A percentile compares a stretch with the other conserved stretches of the same genome.
phyloP scores from a whole-genome alignment of 108 stramenopile species.

The Nitzschia sp. region DNA sequence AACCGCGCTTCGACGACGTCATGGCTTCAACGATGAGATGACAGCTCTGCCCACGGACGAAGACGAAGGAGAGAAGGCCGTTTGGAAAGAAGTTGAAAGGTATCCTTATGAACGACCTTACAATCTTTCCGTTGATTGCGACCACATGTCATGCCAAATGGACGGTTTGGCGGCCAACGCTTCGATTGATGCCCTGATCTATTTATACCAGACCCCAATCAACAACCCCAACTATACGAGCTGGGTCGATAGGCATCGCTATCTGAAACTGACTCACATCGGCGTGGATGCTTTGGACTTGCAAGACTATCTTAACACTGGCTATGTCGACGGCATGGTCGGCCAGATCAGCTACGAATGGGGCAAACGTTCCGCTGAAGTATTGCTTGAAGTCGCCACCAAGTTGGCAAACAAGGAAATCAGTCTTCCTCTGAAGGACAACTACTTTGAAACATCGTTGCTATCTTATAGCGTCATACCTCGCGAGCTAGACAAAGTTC shows the following conservation, averaged over 20 bases:
- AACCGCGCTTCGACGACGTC: background rate
- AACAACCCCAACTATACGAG: constrained; percentile 13
- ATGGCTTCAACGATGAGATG: constrained; percentile 13
- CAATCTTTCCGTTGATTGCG: background rate
- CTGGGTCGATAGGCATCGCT: constrained; percentile 15
- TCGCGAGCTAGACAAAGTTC: constrained; percentile 19
- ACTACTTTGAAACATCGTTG: constrained; percentile 10
- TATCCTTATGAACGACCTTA: background rate
- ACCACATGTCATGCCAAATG: background rate
- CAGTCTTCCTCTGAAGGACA: background rate
- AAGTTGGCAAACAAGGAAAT: background rate
- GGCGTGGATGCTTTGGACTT: constrained; percentile 24
- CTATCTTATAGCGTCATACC: constrained; percentile 23
- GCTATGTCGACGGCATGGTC: constrained; percentile 43
- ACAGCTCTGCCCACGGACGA: background rate
- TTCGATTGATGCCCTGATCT: background rate
- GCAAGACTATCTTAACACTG: constrained; percentile 2
- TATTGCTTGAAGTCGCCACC: background rate
- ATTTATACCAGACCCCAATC: constrained; percentile 16
- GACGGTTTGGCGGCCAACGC: background rate
- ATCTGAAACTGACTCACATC: constrained; percentile 19
- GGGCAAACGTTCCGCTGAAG: constrained; percentile 20
- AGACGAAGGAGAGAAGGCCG: background rate
- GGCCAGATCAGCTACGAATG: constrained; percentile 48
- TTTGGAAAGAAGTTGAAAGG: constrained; percentile 2